Percentiles rank a stretch among this genome's conserved stretches.
phyloP scores from a whole-genome alignment of 1,139 yeast genomes.

The Zygosaccharomyces pseudobailii region DNA sequence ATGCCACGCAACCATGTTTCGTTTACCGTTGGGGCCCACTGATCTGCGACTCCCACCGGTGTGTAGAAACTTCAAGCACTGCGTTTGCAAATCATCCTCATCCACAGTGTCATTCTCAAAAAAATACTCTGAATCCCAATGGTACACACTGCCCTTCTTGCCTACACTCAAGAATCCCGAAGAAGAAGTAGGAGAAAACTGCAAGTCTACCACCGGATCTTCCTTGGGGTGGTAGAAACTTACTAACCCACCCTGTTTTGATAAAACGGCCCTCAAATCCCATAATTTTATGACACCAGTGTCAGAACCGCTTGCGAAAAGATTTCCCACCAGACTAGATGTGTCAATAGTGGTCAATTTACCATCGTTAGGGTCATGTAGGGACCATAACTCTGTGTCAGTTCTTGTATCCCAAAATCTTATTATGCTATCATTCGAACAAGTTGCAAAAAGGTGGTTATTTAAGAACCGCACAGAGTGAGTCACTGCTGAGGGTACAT shows the following conservation, averaged over 20 bases:
- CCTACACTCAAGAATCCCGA: conserved; percentile 32
- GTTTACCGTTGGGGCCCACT: conserved; percentile 14
- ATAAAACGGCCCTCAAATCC: conserved; percentile 32
- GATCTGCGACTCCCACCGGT: conserved; percentile 33
- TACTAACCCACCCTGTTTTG: conserved; percentile 28
- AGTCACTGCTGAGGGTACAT: conserved; percentile 29
- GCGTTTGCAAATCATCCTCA: conserved; percentile 26
- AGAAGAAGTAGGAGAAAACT: conserved; percentile 28
- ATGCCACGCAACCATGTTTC: conserved; percentile 27
- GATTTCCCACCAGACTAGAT: conserved; percentile 26
- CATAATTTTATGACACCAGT: conserved; percentile 33
- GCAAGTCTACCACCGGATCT: conserved; percentile 31
- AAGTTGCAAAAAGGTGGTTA: conserved; percentile 29
- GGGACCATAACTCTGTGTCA: conserved; percentile 21
- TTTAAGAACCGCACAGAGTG: conserved; percentile 31
- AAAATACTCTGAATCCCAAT: conserved; percentile 32
- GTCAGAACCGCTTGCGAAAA: conserved; percentile 32
- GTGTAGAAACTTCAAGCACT: conserved; percentile 30
- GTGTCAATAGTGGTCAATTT: conserved; percentile 26
- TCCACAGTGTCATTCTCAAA: conserved; percentile 26
- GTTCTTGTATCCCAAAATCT: conserved; percentile 34
- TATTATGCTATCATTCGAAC: conserved; percentile 31
- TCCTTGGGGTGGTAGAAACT: conserved; percentile 30
- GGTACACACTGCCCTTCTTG: conserved; percentile 32
- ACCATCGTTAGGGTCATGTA: conserved; percentile 29